Evolutionary conservation across 2,329 filamentous ascomycete species (phyloP).

Genomic region (Nakataea oryzae): DNA sequence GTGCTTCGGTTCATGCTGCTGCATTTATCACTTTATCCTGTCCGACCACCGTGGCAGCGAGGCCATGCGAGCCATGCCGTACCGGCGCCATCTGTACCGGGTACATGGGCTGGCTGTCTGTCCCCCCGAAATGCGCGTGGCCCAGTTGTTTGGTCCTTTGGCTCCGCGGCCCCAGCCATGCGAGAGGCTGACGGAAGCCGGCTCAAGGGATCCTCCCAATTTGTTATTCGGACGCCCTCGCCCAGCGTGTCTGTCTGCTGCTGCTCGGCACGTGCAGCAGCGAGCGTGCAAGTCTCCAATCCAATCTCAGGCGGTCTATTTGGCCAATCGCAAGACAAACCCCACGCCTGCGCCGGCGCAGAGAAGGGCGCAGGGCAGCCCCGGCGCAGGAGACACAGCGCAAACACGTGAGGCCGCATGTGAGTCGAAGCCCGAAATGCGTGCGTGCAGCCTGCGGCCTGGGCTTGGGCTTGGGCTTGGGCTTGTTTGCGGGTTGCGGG

Average conservation of each 20-base stretch:
- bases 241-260: neutral
- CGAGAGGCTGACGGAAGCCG: neutral
- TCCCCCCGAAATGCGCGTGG: neutral
- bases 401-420: neutral
- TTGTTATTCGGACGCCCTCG: too few relatives aligned
- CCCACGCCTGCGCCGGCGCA: neutral
- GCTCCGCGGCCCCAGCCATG: neutral
- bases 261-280: too few relatives aligned
- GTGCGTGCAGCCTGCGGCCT: too few relatives aligned
- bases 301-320: neutral
- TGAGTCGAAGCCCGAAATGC: neutral
- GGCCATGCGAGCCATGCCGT: too few relatives aligned
- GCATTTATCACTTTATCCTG: neutral
- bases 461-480: neutral
- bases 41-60: neutral
- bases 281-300: neutral
- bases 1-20: neutral
- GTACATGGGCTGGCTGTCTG: neutral
- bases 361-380: too few relatives aligned
- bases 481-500: neutral
- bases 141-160: neutral
- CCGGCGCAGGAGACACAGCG: neutral
- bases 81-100: neutral
- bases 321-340: neutral
- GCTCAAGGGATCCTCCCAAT: neutral